Percentiles rank a stretch among this genome's conserved stretches.
Conservation (phyloP, 768 basidiomycete species). For the Boletus edulis region DNA sequence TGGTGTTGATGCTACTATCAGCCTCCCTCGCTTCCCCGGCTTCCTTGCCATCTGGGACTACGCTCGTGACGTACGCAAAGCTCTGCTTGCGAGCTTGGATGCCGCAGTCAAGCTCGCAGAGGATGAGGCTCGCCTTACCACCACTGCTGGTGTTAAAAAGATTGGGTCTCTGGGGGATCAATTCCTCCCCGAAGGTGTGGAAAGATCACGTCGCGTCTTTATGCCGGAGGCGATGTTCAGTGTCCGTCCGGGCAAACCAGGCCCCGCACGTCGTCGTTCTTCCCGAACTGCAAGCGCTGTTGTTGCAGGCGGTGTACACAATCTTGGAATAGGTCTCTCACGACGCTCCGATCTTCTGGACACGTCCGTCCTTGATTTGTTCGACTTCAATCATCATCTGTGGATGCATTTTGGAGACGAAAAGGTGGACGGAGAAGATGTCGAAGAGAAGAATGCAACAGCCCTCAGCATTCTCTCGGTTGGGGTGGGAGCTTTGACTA, state of each 20-base stretch:
- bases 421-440: constrained; percentile 24
- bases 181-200: constrained; percentile 78
- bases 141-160: constrained; percentile 61
- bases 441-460: constrained; percentile 46
- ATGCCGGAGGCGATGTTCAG: constrained; percentile 98
- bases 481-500: constrained; percentile 82
- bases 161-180: constrained; percentile 70
- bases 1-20: constrained; percentile 49
- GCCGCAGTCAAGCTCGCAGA: constrained; percentile 76
- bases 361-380: constrained; percentile 78
- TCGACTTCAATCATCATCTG: constrained; percentile 83
- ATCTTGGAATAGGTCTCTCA: constrained; percentile 81
- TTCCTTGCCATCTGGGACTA: constrained; percentile 84
- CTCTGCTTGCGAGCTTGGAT: constrained; percentile 80
- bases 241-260: constrained; percentile 41
- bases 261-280: constrained; percentile 36
- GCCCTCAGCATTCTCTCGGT: constrained; percentile 73
- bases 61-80: constrained; percentile 71
- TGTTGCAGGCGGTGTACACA: constrained; percentile 74
- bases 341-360: constrained; percentile 76
- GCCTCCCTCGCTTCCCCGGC: constrained; percentile 82
- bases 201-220: constrained; percentile 81
- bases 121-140: constrained; percentile 73
- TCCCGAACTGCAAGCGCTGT: constrained; percentile 44
- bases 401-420: constrained; percentile 64